Conservation (phyloP, 2,329 filamentous ascomycete species). For the Diplodia scrobiculata region DNA sequence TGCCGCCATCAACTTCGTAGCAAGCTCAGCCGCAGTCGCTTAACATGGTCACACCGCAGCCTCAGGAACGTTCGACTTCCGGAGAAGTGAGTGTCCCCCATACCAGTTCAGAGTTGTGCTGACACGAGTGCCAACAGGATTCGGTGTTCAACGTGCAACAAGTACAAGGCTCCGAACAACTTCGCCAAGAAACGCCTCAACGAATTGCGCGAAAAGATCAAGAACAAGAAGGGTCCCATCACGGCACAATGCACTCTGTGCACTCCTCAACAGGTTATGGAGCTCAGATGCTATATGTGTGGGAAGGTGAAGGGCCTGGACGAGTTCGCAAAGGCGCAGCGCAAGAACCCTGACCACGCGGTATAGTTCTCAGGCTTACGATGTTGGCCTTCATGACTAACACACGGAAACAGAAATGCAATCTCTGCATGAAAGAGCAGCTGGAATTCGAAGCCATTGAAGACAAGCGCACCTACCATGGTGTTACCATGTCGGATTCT, state of each 20-base stretch:
- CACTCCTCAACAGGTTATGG: constrained; percentile 47
- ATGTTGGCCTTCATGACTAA: background rate
- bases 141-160: constrained; percentile 52
- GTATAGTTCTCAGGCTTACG: constrained; percentile 42
- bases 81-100: constrained; percentile 13
- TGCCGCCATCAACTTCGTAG: background rate
- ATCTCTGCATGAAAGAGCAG: constrained; percentile 38
- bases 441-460: constrained; percentile 29
- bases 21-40: background rate
- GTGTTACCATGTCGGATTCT: constrained; percentile 43
- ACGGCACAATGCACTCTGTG: constrained; percentile 50
- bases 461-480: background rate
- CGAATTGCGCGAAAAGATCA: constrained; percentile 36
- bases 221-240: constrained; percentile 15
- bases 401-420: constrained; percentile 36
- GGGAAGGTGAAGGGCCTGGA: constrained; percentile 51
- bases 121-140: constrained; percentile 41
- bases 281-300: constrained; percentile 55
- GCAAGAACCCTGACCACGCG: constrained; percentile 49
- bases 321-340: constrained; percentile 55
- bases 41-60: background rate
- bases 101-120: background rate
- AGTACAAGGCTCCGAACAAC: constrained; percentile 41
- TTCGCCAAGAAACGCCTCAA: constrained; percentile 55
- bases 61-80: constrained; percentile 17